Evolutionary conservation across 192 early-diverging fungal genomes (phyloP), one percentile per base, ranked within the genome.

Genomic region (Podila clonocystis): DNA sequence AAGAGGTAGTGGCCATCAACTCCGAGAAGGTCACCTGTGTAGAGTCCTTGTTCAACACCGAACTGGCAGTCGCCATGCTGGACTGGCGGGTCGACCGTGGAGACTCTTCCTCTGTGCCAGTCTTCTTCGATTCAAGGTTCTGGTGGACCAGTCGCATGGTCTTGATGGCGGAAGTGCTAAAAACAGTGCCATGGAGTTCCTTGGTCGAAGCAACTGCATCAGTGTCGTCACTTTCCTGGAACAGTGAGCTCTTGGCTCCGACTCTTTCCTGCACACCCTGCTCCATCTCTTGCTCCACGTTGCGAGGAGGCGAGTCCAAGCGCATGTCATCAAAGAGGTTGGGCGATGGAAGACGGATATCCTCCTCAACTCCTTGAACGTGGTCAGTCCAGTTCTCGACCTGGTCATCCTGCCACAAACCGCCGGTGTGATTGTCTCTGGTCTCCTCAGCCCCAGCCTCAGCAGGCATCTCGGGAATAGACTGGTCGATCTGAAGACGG

Each of bases 121-220:
- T 67, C 60, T 85, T 82, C 11, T 82, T 62, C 29, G 75, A 73
- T 50, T 83, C 85, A 9, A 89, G 85, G 11, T 72, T 72, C 26
- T 87, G 34, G 41, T 80, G 85, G 50, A 91, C 82, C 36, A 91
- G 82, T 34, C 83, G 82, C 76, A 92, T 91, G 15, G 92, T 89
- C n/a, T 90, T 84, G 33, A 87, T 84, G 11, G 92, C 90, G 69
- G 78, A 88, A 31, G 85, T 87, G 70, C 90, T 91, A 73, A 88
- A 88, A 22, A 85, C 76, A 26, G 84, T 76, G 41, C 67, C 78
- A 24, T 70, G 65, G 33, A 82, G 61, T 68, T 73, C 60, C 59
- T 79, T 68, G 19, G 70, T 76, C 13, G 59, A 63, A 1, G 63
- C 19, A 26, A 36, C 34, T 12, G 63, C 29, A 31, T 59, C 59